A percentile compares a stretch with the other conserved stretches of the same genome.
Evolutionary conservation across 495 filamentous ascomycete genomes (phyloP).

Genomic region (Daldinia caldariorum): DNA sequence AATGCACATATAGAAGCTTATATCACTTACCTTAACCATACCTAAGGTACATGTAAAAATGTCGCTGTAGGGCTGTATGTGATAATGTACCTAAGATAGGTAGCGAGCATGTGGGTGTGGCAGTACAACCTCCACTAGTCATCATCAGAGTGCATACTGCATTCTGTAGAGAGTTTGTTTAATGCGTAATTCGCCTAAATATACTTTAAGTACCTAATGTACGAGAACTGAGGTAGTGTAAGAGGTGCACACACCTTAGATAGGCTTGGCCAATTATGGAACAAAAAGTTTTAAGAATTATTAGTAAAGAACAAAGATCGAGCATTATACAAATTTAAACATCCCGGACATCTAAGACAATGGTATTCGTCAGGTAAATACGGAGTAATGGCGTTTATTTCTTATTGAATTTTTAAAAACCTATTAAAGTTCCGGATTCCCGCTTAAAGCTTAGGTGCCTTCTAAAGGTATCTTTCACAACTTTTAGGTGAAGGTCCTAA

Average conservation of each 20-base stretch:
- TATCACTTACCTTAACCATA: not conserved
- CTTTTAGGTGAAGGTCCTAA: not conserved
- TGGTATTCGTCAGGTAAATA: not conserved
- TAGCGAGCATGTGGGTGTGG: slow-evolving; percentile 12
- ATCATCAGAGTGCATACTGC: slow-evolving; percentile 4
- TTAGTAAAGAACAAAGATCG: not conserved
- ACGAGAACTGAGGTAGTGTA: not conserved
- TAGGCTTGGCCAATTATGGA: not conserved
- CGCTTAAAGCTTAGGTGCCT: no score
- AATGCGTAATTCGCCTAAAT: slow-evolving; percentile 16
- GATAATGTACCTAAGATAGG: not conserved
- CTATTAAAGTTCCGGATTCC: not conserved
- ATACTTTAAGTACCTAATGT: not conserved
- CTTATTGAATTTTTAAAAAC: not conserved
- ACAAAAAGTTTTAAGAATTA: not conserved
- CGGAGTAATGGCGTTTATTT: not conserved
- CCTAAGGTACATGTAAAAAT: not conserved
- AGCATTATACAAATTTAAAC: not conserved
- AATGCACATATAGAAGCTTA: not conserved
- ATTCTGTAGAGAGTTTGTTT: slow-evolving; percentile 4
- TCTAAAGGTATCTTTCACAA: not conserved
- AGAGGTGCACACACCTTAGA: not conserved
- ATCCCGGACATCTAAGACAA: no score
- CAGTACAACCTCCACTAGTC: slow-evolving; percentile 17
- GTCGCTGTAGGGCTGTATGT: not conserved